Base-by-base conservation (phyloP, 495 filamentous ascomycete species). In the Jackrogersella multiformis region DNA sequence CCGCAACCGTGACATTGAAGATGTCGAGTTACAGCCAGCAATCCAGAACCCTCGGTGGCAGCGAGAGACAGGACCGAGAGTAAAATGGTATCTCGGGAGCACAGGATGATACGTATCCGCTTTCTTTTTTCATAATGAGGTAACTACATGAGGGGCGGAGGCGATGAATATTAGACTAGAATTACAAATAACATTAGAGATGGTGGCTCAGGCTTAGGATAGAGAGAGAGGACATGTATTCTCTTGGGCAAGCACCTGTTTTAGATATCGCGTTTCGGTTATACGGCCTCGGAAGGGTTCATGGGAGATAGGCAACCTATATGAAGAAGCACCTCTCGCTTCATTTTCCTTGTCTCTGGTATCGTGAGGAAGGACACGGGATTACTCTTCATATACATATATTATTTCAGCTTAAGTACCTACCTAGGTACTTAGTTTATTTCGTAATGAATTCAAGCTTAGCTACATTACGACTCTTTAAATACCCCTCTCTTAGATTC, bases 11-110 rank as follows among this genome's bases (percentile, higher is more conserved):
- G 38, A 48, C 24, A 16, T 21, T 1, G 45, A 24, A 48, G 39
- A 44, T 2, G 26, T 18, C 30, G 4, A 16, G 2, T 10, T 34
- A 18, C 52, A 38, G 26, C 42, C 39, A 2, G 5, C 49, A 15
- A 56, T 52, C 30, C 61, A 18, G 2, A 62, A 66, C n/a, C 61
- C 67, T 9, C 53, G 62, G 57, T 58, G 56, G 58, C 44, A 32
- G 26, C 39, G 52, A 52, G 20, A 21, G 12, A 49, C 38, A 32
- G 36, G 61, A 18, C 24, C 32, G 48, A 36, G 35, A 39, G 58
- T 71, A 32, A 52, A 73, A 10, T 64, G 61, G 69, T 64, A 74
- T 34, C 58, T 69, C 4, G 65, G 70, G 21, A 72, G 61, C 52
- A 74, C 63, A 8, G 69, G 69, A 45, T 71, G 45, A 69, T 12